Percentiles rank a stretch among this genome's conserved stretches.
These are phyloP conservation scores for Salvia splendens DNA, from an alignment of 257 asterid species.

Conservation along the genomic window DNA sequence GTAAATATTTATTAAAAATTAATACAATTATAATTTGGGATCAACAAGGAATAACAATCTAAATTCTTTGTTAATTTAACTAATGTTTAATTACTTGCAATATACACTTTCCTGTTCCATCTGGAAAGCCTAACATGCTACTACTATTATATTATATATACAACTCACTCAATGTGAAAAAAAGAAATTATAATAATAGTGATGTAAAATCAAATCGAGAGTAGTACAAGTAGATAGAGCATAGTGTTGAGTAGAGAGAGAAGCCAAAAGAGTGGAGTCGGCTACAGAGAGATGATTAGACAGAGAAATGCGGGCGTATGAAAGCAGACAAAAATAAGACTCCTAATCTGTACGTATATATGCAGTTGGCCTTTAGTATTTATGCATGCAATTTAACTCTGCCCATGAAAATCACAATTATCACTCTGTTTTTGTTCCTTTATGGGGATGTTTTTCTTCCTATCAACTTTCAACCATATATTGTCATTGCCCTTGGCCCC, in stretches of 20 bases:
- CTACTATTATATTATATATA: neutral
- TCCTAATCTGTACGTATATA: slow-evolving; percentile 40
- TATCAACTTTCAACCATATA: slow-evolving; percentile 36
- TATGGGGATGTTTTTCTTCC: slow-evolving; percentile 41
- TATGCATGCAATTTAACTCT: slow-evolving; percentile 49
- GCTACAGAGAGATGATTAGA: slow-evolving; percentile 38
- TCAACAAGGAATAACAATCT: too few relatives aligned
- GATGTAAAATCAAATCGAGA: slow-evolving; percentile 8
- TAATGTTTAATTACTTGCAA: too few relatives aligned
- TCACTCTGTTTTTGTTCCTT: slow-evolving; percentile 47
- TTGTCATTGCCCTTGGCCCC: slow-evolving; percentile 24
- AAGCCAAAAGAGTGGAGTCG: slow-evolving; percentile 23
- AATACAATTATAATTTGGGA: too few relatives aligned
- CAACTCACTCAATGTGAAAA: too few relatives aligned
- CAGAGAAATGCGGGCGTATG: slow-evolving; percentile 33
- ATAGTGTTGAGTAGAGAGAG: neutral
- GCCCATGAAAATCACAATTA: slow-evolving; percentile 33
- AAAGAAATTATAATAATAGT: too few relatives aligned
- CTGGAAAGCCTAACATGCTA: neutral
- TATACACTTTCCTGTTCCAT: too few relatives aligned
- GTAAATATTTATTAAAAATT: too few relatives aligned
- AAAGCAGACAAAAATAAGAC: slow-evolving; percentile 48
- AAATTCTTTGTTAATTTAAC: too few relatives aligned
- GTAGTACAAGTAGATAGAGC: neutral
- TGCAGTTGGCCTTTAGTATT: slow-evolving; percentile 36